Conservation (phyloP, 331 rosid genomes). For the Dryas integrifolia region DNA sequence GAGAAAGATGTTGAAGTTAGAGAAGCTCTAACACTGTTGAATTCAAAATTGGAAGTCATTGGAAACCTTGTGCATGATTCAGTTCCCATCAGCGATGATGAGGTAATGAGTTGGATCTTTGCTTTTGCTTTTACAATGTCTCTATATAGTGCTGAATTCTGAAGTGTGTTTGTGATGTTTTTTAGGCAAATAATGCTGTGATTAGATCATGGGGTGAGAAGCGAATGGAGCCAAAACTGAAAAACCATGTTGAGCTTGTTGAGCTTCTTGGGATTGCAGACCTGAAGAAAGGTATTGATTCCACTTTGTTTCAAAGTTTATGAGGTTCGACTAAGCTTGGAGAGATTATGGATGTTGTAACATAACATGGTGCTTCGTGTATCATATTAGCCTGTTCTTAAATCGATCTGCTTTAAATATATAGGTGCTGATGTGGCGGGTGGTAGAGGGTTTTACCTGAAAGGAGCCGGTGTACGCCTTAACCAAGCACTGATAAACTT, state of each 20-base stretch:
- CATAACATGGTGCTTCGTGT: neutral
- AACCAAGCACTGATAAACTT: slow-evolving; percentile 91
- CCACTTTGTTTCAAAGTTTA: neutral
- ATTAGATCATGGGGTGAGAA: slow-evolving; percentile 88
- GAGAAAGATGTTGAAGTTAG: slow-evolving; percentile 72
- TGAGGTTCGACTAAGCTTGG: neutral
- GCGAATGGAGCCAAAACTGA: slow-evolving; percentile 71
- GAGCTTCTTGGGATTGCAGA: slow-evolving; percentile 90
- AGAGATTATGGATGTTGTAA: neutral
- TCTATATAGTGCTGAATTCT: neutral
- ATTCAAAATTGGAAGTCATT: slow-evolving; percentile 61
- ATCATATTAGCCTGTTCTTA: slow-evolving; percentile 8
- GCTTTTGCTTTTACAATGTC: neutral
- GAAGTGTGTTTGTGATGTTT: neutral
- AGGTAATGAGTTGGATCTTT: slow-evolving; percentile 43
- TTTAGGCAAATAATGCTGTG: slow-evolving; percentile 71
- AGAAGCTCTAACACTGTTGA: slow-evolving; percentile 49
- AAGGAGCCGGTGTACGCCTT: slow-evolving; percentile 88
- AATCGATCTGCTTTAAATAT: slow-evolving; percentile 33
- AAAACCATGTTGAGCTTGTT: slow-evolving; percentile 93
- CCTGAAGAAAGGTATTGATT: slow-evolving; percentile 59
- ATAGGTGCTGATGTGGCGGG: slow-evolving; percentile 90
- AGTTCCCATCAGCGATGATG: slow-evolving; percentile 70
- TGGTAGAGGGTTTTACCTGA: slow-evolving; percentile 91
- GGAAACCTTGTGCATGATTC: slow-evolving; percentile 95